phyloP scores from a whole-genome alignment of 441 rosid genomes.

The Jatropha podagrica region DNA sequence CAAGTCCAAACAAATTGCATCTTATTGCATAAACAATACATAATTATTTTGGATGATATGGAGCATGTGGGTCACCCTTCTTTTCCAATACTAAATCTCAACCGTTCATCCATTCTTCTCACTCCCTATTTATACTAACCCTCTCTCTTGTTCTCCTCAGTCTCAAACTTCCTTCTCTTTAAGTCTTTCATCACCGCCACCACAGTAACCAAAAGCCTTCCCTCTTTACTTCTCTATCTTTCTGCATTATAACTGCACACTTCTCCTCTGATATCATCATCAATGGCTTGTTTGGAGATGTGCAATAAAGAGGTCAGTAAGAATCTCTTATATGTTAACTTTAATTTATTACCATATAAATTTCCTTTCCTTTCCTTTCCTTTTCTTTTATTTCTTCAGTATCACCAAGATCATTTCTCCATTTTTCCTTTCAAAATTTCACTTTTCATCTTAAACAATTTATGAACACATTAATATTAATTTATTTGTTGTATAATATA shows the following conservation, averaged over 20 bases:
- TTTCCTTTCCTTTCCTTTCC: no score
- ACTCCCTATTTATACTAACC: slow-evolving; percentile 52
- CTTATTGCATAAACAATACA: background rate
- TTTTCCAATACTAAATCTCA: slow-evolving; percentile 29
- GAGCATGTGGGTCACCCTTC: slow-evolving; percentile 32
- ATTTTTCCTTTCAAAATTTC: no score
- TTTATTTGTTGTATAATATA: background rate
- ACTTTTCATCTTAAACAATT: no score
- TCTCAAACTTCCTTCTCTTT: slow-evolving; percentile 27
- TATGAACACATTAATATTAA: background rate
- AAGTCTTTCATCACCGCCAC: slow-evolving; percentile 14
- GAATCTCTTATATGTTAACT: background rate
- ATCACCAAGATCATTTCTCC: no score
- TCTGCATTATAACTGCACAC: background rate
- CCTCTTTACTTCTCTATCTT: slow-evolving; percentile 25
- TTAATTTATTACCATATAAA: no score
- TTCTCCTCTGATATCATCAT: background rate
- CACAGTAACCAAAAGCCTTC: no score
- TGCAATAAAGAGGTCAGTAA: slow-evolving; percentile 48
- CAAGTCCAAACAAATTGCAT: slow-evolving; percentile 26
- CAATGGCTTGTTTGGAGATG: slow-evolving; percentile 61
- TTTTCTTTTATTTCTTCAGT: no score
- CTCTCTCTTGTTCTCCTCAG: slow-evolving; percentile 19
- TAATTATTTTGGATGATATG: background rate
- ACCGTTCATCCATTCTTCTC: slow-evolving; percentile 42